Conservation (phyloP, 106 monocot species). For the Phalaenopsis equestris region DNA sequence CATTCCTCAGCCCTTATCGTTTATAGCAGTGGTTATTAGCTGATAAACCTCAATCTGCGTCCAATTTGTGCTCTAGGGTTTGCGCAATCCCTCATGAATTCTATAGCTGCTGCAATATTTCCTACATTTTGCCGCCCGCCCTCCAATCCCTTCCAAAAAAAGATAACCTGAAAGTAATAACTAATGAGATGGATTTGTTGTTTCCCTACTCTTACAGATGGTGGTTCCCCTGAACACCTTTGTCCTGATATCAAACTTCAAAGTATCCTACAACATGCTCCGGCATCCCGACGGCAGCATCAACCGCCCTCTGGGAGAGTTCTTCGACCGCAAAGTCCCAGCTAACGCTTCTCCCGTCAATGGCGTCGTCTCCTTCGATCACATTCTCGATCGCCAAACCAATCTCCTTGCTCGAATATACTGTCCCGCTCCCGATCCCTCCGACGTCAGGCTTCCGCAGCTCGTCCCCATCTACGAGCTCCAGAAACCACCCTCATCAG, state of each 20-base stretch:
- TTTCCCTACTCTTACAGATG: constrained; percentile 24
- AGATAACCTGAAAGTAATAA: neutral
- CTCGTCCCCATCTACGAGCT: constrained; percentile 17
- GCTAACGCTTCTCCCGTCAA: constrained; percentile 57
- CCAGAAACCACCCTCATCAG: constrained; percentile 15
- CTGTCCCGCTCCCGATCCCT: constrained; percentile 27
- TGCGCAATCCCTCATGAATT: neutral
- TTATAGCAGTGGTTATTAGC: neutral
- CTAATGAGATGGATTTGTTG: too few species aligned
- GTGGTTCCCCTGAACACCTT: constrained; percentile 85
- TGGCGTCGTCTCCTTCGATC: constrained; percentile 70
- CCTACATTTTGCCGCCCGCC: neutral
- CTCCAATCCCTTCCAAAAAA: neutral
- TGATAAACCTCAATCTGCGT: neutral
- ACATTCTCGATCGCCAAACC: constrained; percentile 44
- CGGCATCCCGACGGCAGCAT: constrained; percentile 82
- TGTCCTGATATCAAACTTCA: constrained; percentile 95
- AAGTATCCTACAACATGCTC: constrained; percentile 82
- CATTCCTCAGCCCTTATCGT: neutral
- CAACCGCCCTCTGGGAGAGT: constrained; percentile 71
- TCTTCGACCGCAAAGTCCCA: constrained; percentile 66
- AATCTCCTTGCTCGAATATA: constrained; percentile 72
- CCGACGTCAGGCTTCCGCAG: neutral
- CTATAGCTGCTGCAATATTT: neutral
- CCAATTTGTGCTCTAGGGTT: neutral